Base-by-base conservation (phyloP, 1,284 basidiomycete species). In the Tilletia setariae region DNA sequence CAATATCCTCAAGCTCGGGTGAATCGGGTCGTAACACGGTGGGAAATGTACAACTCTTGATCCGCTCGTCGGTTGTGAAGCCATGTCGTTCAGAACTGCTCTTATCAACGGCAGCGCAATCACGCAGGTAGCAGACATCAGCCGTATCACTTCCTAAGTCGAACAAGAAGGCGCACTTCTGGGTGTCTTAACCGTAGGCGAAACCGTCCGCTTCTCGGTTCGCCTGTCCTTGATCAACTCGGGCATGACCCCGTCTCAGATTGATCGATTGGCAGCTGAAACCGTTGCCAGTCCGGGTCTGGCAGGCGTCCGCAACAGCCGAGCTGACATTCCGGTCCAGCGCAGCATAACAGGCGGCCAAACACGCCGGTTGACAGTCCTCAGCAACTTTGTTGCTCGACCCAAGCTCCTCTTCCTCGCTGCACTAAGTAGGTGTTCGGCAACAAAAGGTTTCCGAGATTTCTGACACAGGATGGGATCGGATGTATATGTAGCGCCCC, bases 321-420 rank as follows among this genome's bases (percentile, higher is more conserved):
- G 73, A 11, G 83, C 85, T 66, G 84, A 84, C 6, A 84, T 83
- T 0, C 80, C 84, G 2, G 76, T 85, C 46, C 79, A 81, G 56
- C 79, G 84, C 25, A 84, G 85, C 16, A 80, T 85, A 68, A 76
- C 73, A 2, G 84, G 84, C 7, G 84, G 84, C 0, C 84, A 85
- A 70, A 83, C 82, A 65, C 69, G 83, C 2, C 70, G 84, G 0
- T 80, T 84, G n/a, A 78, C 76, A 1, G 79, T 84, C 69, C 84
- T 82, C 8, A 79, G 74, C 66, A 75, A 75, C 2, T 70, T 85
- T 13, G 80, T 85, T 8, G 80, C 81, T 3, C 75, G 76, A 1
- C 83, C 84, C 8, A 46, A 53, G 65, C 69, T 85, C 1, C 75
- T 85, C 19, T 81, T 84, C 67, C 76, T 85, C 21, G 84, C 85